These are phyloP conservation scores for Mycena leptocephala DNA, from an alignment of 768 basidiomycete species.

Conservation along the genomic window DNA sequence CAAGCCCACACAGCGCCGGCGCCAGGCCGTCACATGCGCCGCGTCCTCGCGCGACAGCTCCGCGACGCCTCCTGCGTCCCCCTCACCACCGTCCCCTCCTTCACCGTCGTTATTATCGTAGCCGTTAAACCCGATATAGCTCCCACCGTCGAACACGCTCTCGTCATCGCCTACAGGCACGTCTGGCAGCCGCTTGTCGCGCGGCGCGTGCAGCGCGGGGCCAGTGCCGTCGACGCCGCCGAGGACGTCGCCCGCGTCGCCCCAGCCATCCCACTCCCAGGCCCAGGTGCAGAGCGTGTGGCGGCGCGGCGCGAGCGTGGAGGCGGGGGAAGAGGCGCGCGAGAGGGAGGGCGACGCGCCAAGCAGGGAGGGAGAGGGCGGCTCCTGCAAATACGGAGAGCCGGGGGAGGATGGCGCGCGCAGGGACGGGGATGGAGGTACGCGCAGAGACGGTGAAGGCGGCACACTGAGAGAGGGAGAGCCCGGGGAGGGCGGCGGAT, in stretches of 20 bases:
- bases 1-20: constrained; percentile 23
- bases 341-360: constrained; percentile 1
- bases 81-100: too few species aligned
- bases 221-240: neutral
- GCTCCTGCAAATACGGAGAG: neutral
- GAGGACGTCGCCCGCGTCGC: constrained; percentile 19
- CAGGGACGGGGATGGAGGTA: neutral
- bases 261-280: constrained; percentile 38
- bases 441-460: neutral
- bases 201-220: neutral
- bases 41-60: constrained; percentile 29
- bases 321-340: neutral
- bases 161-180: neutral
- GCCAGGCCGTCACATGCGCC: constrained; percentile 31
- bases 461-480: neutral
- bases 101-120: too few species aligned
- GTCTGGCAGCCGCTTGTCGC: neutral
- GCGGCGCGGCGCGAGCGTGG: constrained; percentile 5
- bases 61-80: too few species aligned
- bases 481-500: neutral
- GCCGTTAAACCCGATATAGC: neutral
- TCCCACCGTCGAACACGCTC: neutral
- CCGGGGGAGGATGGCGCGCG: constrained; percentile 17
- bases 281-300: neutral
- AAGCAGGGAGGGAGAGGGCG: neutral